Conservation (phyloP, 257 asterid genomes). For the Lithospermum erythrorhizon region DNA sequence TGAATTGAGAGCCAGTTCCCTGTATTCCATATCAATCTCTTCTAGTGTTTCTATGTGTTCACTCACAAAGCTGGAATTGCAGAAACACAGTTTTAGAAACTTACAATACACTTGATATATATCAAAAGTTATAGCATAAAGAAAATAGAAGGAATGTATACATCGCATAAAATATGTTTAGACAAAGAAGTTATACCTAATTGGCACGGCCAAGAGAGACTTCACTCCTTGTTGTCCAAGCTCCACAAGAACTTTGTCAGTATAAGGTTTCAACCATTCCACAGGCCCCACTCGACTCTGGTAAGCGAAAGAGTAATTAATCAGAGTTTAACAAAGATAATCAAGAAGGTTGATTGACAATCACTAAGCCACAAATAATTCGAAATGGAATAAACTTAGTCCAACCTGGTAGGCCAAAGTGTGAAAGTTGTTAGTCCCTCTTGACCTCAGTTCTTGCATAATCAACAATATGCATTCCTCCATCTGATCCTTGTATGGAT, state of each 20-base stretch:
- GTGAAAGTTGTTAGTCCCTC: conserved; percentile 58
- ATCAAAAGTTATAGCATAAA: not conserved
- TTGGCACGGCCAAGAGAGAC: conserved; percentile 85
- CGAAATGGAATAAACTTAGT: not conserved
- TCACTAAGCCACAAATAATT: not conserved
- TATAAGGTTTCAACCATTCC: conserved; percentile 93
- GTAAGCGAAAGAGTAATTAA: not conserved
- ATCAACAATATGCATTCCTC: conserved; percentile 78
- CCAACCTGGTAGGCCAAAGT: conserved; percentile 90
- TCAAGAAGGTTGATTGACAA: not conserved
- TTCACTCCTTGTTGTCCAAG: conserved; percentile 85
- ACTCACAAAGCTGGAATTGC: conserved; percentile 71
- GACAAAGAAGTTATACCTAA: conserved; percentile 38
- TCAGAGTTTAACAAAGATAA: not conserved
- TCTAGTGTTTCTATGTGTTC: conserved; percentile 99
- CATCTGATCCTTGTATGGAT: conserved; percentile 90
- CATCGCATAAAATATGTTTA: too few species aligned
- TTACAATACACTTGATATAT: not conserved
- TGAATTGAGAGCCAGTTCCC: conserved; percentile 68
- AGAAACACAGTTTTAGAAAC: not conserved
- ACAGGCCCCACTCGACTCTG: conserved; percentile 99
- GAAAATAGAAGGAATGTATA: not conserved
- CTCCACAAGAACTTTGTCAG: conserved; percentile 91
- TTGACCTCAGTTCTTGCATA: conserved; percentile 82
- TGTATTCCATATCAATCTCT: conserved; percentile 96